phyloP scores from a whole-genome alignment of 2,329 filamentous ascomycete genomes.

The Fusarium caatingaense region DNA sequence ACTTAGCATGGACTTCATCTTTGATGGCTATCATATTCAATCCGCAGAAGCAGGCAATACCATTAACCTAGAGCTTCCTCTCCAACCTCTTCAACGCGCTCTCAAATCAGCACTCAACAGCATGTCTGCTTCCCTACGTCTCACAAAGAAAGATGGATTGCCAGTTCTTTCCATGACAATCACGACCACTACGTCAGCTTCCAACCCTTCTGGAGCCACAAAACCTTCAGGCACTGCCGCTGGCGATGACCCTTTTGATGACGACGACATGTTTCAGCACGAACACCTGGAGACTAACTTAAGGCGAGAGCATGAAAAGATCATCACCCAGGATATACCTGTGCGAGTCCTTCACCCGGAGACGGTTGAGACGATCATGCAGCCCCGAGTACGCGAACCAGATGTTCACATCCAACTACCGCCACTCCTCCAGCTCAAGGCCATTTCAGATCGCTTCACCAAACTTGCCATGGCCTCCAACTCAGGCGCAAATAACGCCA shows the following conservation, averaged over 20 bases:
- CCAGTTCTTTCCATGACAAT: slow-evolving; percentile 93
- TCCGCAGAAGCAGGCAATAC: slow-evolving; percentile 85
- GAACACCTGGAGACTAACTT: slow-evolving; percentile 68
- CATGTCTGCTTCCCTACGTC: slow-evolving; percentile 82
- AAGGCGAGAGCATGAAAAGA: slow-evolving; percentile 82
- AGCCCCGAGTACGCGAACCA: slow-evolving; percentile 88
- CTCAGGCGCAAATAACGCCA: slow-evolving; percentile 55
- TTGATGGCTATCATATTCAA: slow-evolving; percentile 85
- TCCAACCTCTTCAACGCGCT: slow-evolving; percentile 89
- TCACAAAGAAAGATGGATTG: slow-evolving; percentile 91
- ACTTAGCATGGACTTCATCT: slow-evolving; percentile 82
- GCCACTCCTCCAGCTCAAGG: slow-evolving; percentile 87
- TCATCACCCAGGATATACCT: slow-evolving; percentile 96
- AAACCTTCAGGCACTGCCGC: slow-evolving; percentile 44
- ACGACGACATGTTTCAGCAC: slow-evolving; percentile 60
- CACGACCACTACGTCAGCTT: slow-evolving; percentile 73
- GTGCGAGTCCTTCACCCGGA: slow-evolving; percentile 87
- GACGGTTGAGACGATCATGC: slow-evolving; percentile 91
- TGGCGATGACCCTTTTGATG: slow-evolving; percentile 55
- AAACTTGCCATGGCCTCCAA: slow-evolving; percentile 74
- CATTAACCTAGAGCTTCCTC: slow-evolving; percentile 95
- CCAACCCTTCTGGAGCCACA: slow-evolving; percentile 51
- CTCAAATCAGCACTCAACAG: slow-evolving; percentile 88
- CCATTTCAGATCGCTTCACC: slow-evolving; percentile 94
- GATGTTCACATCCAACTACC: slow-evolving; percentile 95